Evolutionary conservation across 2,329 filamentous ascomycete species (phyloP), one percentile per base, ranked within the genome.

Genomic region (Cordyceps cateniannulata): DNA sequence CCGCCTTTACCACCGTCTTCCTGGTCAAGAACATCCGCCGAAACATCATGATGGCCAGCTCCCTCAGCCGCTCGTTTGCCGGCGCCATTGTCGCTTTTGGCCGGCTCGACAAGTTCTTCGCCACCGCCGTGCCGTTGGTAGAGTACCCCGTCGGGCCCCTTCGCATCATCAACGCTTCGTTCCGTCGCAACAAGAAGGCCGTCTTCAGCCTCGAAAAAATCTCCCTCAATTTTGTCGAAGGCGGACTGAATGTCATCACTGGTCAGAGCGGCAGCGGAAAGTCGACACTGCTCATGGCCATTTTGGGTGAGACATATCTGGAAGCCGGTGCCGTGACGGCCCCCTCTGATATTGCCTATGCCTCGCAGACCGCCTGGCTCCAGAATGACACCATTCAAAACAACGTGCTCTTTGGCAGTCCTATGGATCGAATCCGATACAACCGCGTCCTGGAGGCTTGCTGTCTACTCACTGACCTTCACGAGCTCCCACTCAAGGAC

Each of bases 191-290:
- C 62, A 79, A 78, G 61, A 78, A 76, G 58, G 81, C 81, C 2
- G 71, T 74, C 0, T 85, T 85, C 64, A 67, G 69, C 16, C 72
- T 85, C 4, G 74, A 76, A 42, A 70, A 81, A 25, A 72, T 84
- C 29, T 77, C 76, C 1, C 69, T 85, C 24, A 72, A 79, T 51
- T 85, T 85, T 64, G 76, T 79, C 8, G 74, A 81, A 35, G 79
- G 79, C 8, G 81, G 80, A 0, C 69, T 85, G 25, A 85, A 83
- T 59, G 80, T 82, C 1, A 68, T 85, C 2, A 78, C 76, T 14
- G 83, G 83, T 0, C 75, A 76, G 14, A 84, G 81, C 38, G 83
- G 83, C 8, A 79, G 79, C 62, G 83, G 83, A 7, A 85, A 85
- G 67, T 82, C 82, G 1, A 83, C 81, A 0, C 69, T 85, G 2